These are phyloP conservation scores for Microcos paniculata DNA, from an alignment of 345 rosid genomes.

Conservation along the genomic window DNA sequence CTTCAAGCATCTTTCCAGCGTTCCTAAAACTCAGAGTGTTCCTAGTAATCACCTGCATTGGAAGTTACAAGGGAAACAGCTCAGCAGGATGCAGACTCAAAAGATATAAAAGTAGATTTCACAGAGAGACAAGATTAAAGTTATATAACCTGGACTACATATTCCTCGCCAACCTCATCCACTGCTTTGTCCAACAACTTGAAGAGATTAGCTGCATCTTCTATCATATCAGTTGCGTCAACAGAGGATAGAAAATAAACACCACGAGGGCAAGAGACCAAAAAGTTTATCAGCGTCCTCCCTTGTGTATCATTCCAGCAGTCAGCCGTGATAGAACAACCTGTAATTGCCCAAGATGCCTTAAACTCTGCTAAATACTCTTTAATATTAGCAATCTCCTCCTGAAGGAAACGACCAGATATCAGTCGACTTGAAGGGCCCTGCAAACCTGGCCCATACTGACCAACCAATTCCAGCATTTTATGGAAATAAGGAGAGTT, in stretches of 20 bases:
- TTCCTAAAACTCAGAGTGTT: conserved; percentile 47
- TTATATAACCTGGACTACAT: conserved; percentile 56
- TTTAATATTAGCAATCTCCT: conserved; percentile 48
- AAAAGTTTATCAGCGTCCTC: conserved; percentile 51
- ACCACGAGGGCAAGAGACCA: conserved; percentile 64
- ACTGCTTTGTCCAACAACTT: conserved; percentile 64
- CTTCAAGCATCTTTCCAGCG: conserved; percentile 85
- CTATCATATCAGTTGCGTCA: conserved; percentile 56
- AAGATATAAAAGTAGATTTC: conserved; percentile 12
- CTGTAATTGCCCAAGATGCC: conserved; percentile 47
- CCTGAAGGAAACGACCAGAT: conserved; percentile 50
- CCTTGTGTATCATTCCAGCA: conserved; percentile 67
- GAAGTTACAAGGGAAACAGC: conserved; percentile 3
- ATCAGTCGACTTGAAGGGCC: conserved; percentile 48
- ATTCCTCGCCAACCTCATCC: conserved; percentile 74
- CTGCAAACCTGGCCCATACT: conserved; percentile 45
- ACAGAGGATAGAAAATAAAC: conserved; percentile 60
- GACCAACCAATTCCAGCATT: conserved; percentile 56
- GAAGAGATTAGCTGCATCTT: conserved; percentile 55
- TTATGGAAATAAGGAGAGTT: conserved; percentile 56
- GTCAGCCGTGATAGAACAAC: conserved; percentile 65
- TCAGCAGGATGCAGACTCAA: conserved; percentile 6
- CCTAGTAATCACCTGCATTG: conserved; percentile 54
- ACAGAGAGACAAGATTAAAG: not conserved
- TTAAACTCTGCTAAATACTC: conserved; percentile 43